Conservation (phyloP, 2,329 filamentous ascomycete species). For the Meredithiella fracta region DNA sequence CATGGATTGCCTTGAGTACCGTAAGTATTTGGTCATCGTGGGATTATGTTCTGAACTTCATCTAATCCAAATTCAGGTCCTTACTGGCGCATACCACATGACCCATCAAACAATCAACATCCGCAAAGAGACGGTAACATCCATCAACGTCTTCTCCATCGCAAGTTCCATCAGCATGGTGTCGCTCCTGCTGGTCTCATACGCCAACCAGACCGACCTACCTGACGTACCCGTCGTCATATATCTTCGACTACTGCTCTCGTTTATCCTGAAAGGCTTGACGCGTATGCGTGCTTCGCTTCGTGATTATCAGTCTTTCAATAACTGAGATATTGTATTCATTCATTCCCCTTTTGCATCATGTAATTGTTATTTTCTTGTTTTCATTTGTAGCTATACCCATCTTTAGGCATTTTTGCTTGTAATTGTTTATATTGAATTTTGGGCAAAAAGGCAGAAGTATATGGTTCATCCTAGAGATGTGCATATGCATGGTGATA, state of each 20-base stretch:
- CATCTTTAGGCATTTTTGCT: too few species aligned
- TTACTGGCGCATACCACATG: conserved; percentile 60
- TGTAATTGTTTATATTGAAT: too few species aligned
- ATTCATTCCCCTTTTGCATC: background rate
- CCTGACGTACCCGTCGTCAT: conserved; percentile 41
- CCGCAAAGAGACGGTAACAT: conserved; percentile 60
- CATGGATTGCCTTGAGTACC: conserved; percentile 63
- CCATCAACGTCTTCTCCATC: conserved; percentile 61
- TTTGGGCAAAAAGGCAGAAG: too few species aligned
- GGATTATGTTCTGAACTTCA: background rate
- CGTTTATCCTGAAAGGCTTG: conserved; percentile 22
- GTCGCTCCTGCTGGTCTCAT: conserved; percentile 48
- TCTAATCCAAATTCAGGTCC: conserved; percentile 30
- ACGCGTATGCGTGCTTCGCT: conserved; percentile 17
- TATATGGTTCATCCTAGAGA: too few species aligned
- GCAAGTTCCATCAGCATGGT: conserved; percentile 64
- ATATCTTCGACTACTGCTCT: conserved; percentile 22
- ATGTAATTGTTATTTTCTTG: too few species aligned
- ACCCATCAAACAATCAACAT: conserved; percentile 67
- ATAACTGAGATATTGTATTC: background rate
- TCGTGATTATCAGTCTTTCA: conserved; percentile 11
- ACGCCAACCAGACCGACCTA: conserved; percentile 44
- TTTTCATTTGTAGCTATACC: too few species aligned
- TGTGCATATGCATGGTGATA: too few species aligned
- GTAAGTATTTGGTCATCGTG: conserved; percentile 29